Evolutionary conservation across 1,139 yeast species (phyloP).

Genomic region (Geotrichum candidum): DNA sequence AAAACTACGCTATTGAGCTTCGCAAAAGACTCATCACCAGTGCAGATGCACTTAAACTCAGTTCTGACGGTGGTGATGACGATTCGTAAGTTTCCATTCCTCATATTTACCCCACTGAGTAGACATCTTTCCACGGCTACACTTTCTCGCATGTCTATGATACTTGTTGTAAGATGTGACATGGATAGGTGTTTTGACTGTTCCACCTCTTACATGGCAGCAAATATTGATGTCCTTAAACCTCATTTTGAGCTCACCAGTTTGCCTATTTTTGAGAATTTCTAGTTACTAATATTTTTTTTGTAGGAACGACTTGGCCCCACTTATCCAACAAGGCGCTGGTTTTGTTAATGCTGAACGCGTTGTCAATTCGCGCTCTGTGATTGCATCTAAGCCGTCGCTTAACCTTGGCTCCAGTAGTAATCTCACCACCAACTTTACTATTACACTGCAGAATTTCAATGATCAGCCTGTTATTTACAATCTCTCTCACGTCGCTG

Average conservation of each 20-base stretch:
- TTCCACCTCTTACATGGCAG: no score
- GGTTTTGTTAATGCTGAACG: constrained; percentile 36
- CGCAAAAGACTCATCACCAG: constrained; percentile 12
- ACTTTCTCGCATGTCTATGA: no score
- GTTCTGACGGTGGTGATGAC: constrained; percentile 10
- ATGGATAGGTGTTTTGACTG: background rate
- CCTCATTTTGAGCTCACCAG: background rate
- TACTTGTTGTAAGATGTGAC: no score
- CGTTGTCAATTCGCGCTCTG: constrained; percentile 36
- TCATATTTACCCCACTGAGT: background rate
- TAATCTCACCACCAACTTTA: constrained; percentile 16
- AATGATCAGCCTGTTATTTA: constrained; percentile 18
- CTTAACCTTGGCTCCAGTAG: constrained; percentile 18
- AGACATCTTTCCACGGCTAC: no score
- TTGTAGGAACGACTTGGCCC: constrained; percentile 17
- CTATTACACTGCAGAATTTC: constrained; percentile 17
- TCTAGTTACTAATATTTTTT: constrained; percentile 3
- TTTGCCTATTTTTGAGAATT: background rate
- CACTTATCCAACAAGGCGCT: constrained; percentile 24
- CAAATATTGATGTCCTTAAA: no score
- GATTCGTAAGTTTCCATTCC: constrained; percentile 3
- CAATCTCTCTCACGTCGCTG: constrained; percentile 17
- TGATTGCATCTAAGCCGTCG: constrained; percentile 17
- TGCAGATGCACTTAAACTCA: constrained; percentile 4
- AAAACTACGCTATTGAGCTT: constrained; percentile 9